Conservation (phyloP, 805 yeast genomes). For the Kuraishia ogatae region DNA sequence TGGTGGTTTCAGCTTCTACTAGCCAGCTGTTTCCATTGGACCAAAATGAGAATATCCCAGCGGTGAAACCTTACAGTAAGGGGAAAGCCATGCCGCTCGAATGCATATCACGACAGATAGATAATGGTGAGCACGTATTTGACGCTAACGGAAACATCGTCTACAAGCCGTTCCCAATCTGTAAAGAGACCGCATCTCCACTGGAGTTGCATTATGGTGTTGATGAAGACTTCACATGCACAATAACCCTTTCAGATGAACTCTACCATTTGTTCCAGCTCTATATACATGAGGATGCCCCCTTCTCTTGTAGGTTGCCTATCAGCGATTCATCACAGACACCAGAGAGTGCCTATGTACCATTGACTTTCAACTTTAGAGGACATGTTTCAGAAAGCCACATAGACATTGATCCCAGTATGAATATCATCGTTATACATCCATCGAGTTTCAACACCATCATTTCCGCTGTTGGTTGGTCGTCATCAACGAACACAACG, state of each 20-base stretch:
- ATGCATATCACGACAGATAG: conserved; percentile 63
- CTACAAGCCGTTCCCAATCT: conserved; percentile 49
- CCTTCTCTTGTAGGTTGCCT: conserved; percentile 61
- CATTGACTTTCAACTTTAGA: conserved; percentile 54
- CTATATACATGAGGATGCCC: conserved; percentile 70
- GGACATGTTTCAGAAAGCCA: conserved; percentile 63
- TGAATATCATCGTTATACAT: conserved; percentile 42
- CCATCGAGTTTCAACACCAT: conserved; percentile 29
- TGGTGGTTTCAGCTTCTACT: background rate
- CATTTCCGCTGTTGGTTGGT: conserved; percentile 48
- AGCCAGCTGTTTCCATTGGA: conserved; percentile 1
- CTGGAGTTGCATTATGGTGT: conserved; percentile 44
- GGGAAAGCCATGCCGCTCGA: conserved; percentile 40
- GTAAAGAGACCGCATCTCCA: conserved; percentile 58
- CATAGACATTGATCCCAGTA: conserved; percentile 50
- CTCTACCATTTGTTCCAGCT: conserved; percentile 65
- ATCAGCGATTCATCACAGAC: conserved; percentile 28
- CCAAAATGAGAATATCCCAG: background rate
- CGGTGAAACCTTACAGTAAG: background rate
- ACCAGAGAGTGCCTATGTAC: conserved; percentile 39
- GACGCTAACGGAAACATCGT: conserved; percentile 53
- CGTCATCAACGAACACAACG: conserved; percentile 53
- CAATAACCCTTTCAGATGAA: conserved; percentile 54
- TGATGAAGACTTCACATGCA: conserved; percentile 47
- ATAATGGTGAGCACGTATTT: conserved; percentile 67